These are phyloP conservation scores for Trametes cubensis DNA, from an alignment of 768 basidiomycete species.

Conservation along the genomic window DNA sequence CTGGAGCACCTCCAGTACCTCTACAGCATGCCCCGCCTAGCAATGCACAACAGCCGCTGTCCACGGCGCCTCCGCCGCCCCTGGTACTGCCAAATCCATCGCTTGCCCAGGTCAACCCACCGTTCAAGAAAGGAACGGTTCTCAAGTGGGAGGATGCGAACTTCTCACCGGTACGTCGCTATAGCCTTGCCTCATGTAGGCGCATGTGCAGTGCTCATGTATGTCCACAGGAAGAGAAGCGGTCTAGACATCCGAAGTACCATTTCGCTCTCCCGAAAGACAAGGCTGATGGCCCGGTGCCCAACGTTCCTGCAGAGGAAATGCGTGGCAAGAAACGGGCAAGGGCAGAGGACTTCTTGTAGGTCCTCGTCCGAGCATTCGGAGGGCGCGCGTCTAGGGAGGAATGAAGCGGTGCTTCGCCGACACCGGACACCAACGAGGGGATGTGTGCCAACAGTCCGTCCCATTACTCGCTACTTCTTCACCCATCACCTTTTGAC, in stretches of 20 bases:
- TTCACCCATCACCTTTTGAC: constrained; percentile 22
- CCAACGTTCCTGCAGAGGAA: constrained; percentile 49
- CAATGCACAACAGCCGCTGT: constrained; percentile 27
- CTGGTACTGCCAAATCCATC: constrained; percentile 57
- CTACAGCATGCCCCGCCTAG: constrained; percentile 32
- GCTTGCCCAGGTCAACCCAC: constrained; percentile 65
- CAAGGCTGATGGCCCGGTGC: constrained; percentile 35
- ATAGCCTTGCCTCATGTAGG: background rate
- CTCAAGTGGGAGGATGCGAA: constrained; percentile 78
- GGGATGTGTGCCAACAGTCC: constrained; percentile 34
- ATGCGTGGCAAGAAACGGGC: constrained; percentile 82
- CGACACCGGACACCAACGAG: background rate
- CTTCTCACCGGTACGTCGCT: constrained; percentile 67
- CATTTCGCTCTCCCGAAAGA: constrained; percentile 48
- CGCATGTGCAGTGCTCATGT: background rate
- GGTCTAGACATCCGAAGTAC: constrained; percentile 67
- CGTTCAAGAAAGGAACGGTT: constrained; percentile 74
- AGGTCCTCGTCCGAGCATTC: constrained; percentile 8
- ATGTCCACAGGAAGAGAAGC: constrained; percentile 68
- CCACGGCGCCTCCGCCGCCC: constrained; percentile 31
- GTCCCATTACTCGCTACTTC: constrained; percentile 32
- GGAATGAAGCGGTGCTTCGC: constrained; percentile 7
- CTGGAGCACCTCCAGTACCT: constrained; percentile 31
- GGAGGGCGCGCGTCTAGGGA: constrained; percentile 5
- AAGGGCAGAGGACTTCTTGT: constrained; percentile 85